Evolutionary conservation across 495 filamentous ascomycete species (phyloP).

Genomic region (Talaromyces adpressus): DNA sequence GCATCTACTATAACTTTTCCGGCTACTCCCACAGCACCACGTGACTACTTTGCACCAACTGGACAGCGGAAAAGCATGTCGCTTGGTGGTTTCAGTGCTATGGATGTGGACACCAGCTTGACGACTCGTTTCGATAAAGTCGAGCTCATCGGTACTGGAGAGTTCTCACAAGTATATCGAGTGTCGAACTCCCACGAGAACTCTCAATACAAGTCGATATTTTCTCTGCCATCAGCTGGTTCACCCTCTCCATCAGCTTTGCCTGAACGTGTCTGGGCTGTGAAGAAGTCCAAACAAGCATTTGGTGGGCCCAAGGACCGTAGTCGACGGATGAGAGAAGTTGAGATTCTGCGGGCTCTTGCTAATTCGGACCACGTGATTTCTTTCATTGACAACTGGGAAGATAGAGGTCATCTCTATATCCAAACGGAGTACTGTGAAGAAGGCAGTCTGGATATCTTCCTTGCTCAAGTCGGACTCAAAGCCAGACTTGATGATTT

Average conservation of each 20-base stretch:
- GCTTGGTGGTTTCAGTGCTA: constrained; percentile 46
- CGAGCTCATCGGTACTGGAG: constrained; percentile 73
- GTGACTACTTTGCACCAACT: constrained; percentile 48
- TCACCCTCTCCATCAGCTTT: constrained; percentile 34
- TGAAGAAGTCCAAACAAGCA: constrained; percentile 85
- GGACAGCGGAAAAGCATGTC: constrained; percentile 44
- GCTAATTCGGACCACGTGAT: constrained; percentile 74
- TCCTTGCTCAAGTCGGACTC: constrained; percentile 68
- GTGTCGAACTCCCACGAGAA: constrained; percentile 50
- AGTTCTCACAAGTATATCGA: constrained; percentile 88
- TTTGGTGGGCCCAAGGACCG: constrained; percentile 69
- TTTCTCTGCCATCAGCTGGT: constrained; percentile 30
- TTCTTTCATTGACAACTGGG: constrained; percentile 77
- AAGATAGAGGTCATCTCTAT: constrained; percentile 72
- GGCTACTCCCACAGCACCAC: constrained; percentile 72
- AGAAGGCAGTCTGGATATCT: constrained; percentile 79
- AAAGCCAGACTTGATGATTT: constrained; percentile 92
- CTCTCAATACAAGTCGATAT: constrained; percentile 34
- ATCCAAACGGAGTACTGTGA: constrained; percentile 97
- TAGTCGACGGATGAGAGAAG: constrained; percentile 71
- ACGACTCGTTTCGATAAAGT: constrained; percentile 67
- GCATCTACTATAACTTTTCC: constrained; percentile 44
- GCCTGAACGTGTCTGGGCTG: constrained; percentile 65
- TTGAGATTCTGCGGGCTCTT: constrained; percentile 63
- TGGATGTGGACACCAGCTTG: constrained; percentile 65